Evolutionary conservation across 108 stramenopile genomes (phyloP), one percentile per base, ranked within the genome.

Genomic region (Cyclostephanos invisitatus): DNA sequence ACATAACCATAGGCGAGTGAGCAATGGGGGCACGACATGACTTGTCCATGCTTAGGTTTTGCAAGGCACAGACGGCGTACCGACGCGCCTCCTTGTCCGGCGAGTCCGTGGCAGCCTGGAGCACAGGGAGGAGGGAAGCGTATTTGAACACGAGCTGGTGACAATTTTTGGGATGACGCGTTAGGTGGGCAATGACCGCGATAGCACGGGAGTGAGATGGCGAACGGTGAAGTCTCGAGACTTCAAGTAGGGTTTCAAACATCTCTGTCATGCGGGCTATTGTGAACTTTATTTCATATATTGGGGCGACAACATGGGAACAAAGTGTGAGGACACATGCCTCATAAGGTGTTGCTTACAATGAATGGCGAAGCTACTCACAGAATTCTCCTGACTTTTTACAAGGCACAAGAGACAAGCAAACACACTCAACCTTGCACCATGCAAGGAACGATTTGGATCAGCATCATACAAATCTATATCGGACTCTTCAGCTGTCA

Each of bases 371-470:
- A 38, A n/a, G 54, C 12, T 1, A 78, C 78, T 83, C 73, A 87
- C 86, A 36, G 87, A 84, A 78, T 89, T 93, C 50, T 93, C 92
- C 60, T 88, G 86, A 64, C 86, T 87, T 76, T 93, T 93, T 37
- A 85, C 82, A 57, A 93, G 67, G 64, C 89, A 85, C 20, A 74
- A 64, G 2, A 89, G 75, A 28, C 82, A 61, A 25, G 89, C 92
- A 81, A 93, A 91, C 11, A 82, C 73, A 56, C 86, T 88, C 49
- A 83, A 64, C 9, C 88, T 85, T 5, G 89, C 73, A 12, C 77
- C 84, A 58, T 86, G 86, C 38, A 87, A 54, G 54, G 75, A 81
- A 37, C 73, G 53, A 56, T 86, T 83, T 1, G 85, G 84, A 64
- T 86, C 86, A n/a, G 77, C 64, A 67, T 90, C 89, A 64, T 88